These are phyloP conservation scores for Lactarius akahatsu DNA, from an alignment of 768 basidiomycete species.

Conservation along the genomic window DNA sequence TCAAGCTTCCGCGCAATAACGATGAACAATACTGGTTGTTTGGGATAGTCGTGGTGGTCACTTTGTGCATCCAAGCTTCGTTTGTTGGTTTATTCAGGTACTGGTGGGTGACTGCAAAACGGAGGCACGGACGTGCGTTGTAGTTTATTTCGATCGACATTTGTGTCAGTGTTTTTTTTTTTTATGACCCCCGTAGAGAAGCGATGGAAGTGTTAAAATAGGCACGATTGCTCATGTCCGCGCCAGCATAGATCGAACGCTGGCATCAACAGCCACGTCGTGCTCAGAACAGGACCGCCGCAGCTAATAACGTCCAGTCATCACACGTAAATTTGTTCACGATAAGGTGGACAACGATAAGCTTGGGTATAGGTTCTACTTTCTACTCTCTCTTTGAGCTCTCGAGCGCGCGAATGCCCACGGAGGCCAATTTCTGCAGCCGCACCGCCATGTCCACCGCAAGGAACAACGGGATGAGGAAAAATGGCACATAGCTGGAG, in stretches of 20 bases:
- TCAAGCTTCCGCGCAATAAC: slow-evolving; percentile 57
- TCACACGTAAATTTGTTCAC: not conserved
- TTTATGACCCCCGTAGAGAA: not conserved
- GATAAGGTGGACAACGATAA: not conserved
- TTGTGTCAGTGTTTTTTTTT: not conserved
- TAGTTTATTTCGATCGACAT: not conserved
- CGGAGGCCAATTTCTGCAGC: slow-evolving; percentile 29
- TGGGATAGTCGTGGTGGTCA: slow-evolving; percentile 49
- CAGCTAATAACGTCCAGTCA: not conserved
- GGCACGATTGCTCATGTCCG: not conserved
- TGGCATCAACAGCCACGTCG: not conserved
- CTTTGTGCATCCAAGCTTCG: slow-evolving; percentile 44
- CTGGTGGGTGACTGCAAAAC: slow-evolving; percentile 64
- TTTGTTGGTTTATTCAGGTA: slow-evolving; percentile 52
- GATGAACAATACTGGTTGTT: slow-evolving; percentile 52
- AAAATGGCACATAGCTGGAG: slow-evolving; percentile 73
- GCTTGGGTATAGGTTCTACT: not conserved
- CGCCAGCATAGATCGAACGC: not conserved
- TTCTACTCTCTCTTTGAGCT: slow-evolving; percentile 5
- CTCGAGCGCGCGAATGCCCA: slow-evolving; percentile 15
- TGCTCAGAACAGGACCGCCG: not conserved
- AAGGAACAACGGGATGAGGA: slow-evolving; percentile 69
- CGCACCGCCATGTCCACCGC: slow-evolving; percentile 64
- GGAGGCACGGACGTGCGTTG: slow-evolving; percentile 30
- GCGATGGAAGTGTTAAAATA: not conserved